These are phyloP conservation scores for Xylaria hypoxylon DNA, from an alignment of 2,329 filamentous ascomycete genomes.

Conservation along the genomic window DNA sequence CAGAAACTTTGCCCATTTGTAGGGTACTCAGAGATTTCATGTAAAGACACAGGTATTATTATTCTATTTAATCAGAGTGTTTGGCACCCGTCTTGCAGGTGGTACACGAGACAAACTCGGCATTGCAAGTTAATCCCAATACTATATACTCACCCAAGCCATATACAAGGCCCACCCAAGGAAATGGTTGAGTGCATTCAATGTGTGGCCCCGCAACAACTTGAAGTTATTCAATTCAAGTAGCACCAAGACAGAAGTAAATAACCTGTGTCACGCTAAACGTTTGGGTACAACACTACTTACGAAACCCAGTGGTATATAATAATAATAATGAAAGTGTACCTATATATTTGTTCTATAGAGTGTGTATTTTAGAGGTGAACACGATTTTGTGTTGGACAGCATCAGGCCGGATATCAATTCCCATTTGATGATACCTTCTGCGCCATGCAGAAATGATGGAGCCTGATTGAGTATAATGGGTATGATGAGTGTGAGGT, in stretches of 20 bases:
- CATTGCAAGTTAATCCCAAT: not conserved
- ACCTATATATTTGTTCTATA: not conserved
- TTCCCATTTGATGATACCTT: not conserved
- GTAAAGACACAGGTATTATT: too few species aligned
- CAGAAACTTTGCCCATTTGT: too few species aligned
- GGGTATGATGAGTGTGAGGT: not conserved
- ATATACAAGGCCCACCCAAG: not conserved
- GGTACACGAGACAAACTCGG: not conserved
- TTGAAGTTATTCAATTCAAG: not conserved
- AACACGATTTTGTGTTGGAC: constrained; percentile 3
- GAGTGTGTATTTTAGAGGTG: constrained; percentile 1
- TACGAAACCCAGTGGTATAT: too few species aligned
- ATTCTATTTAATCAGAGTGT: not conserved
- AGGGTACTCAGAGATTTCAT: too few species aligned
- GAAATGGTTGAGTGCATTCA: not conserved
- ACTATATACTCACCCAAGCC: not conserved
- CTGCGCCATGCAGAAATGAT: too few species aligned
- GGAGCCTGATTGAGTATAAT: too few species aligned
- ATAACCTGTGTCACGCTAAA: not conserved
- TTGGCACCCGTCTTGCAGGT: not conserved
- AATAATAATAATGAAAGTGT: too few species aligned
- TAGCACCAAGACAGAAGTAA: not conserved
- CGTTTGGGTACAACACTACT: not conserved
- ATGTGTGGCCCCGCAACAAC: not conserved
- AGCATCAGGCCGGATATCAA: not conserved